phyloP scores from a whole-genome alignment of 257 asterid genomes.

The Capsicum baccatum region DNA sequence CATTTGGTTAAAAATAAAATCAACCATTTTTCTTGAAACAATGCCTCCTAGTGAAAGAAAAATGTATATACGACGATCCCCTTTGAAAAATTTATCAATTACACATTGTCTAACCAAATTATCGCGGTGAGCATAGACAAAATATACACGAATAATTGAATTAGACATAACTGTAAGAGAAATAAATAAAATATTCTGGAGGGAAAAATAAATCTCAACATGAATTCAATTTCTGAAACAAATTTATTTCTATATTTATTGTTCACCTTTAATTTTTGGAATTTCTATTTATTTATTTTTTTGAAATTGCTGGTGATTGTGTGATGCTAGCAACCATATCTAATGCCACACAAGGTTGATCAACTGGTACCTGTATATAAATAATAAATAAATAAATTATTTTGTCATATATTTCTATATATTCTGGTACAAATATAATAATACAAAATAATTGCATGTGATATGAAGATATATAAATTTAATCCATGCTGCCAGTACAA shows the following conservation, averaged over 20 bases:
- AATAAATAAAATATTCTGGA: neutral
- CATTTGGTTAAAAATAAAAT: no score
- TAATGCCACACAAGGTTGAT: constrained; percentile 49
- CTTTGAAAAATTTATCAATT: neutral
- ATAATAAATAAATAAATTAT: neutral
- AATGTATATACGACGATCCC: neutral
- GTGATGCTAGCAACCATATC: constrained; percentile 32
- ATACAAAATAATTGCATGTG: neutral
- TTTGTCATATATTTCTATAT: neutral
- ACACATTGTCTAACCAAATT: neutral
- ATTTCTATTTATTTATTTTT: neutral
- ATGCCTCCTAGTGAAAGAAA: no score
- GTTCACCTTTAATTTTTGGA: neutral
- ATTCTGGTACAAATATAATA: neutral
- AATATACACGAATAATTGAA: neutral
- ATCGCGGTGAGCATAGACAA: neutral
- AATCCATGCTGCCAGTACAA: no score
- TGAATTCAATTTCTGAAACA: neutral
- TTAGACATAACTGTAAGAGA: neutral
- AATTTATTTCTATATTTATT: neutral
- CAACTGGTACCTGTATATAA: constrained; percentile 50
- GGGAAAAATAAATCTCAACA: neutral
- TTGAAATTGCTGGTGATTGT: constrained; percentile 29
- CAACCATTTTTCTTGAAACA: no score
- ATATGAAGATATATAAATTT: neutral